These are phyloP conservation scores for Nepenthes alata DNA, from an alignment of 179 eudicot genomes.

Conservation along the genomic window DNA sequence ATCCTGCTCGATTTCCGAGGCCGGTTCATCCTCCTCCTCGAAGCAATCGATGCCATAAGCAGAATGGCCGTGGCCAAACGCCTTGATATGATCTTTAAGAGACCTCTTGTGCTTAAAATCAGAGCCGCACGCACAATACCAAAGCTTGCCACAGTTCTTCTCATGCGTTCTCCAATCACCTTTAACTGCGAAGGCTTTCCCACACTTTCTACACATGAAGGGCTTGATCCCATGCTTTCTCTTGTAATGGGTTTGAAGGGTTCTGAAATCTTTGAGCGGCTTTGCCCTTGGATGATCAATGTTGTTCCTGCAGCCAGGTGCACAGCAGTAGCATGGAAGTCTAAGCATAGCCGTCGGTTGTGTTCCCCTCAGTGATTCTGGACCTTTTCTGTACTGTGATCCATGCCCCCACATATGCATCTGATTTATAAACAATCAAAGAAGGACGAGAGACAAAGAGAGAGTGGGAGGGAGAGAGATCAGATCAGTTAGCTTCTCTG, in stretches of 20 bases:
- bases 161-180: conserved; percentile 40
- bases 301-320: conserved; percentile 30
- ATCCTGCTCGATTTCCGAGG: conserved; percentile 29
- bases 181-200: conserved; percentile 25
- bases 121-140: conserved; percentile 31
- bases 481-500: too few species aligned
- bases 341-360: conserved; percentile 35
- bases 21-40: conserved; percentile 28
- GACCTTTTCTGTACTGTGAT: conserved; percentile 30
- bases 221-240: conserved; percentile 32
- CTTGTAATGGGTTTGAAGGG: conserved; percentile 30
- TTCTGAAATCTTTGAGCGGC: conserved; percentile 27
- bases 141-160: conserved; percentile 33
- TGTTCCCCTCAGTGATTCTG: conserved; percentile 29
- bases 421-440: conserved; percentile 1
- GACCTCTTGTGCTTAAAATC: conserved; percentile 37
- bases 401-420: conserved; percentile 46
- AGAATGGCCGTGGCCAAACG: conserved; percentile 27
- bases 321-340: conserved; percentile 31
- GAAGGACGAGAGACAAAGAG: too few species aligned
- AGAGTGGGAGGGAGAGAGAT: too few species aligned
- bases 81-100: conserved; percentile 31
- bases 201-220: conserved; percentile 31
- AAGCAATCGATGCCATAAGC: conserved; percentile 16
- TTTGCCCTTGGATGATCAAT: conserved; percentile 31